Percentiles rank a stretch among this genome's conserved stretches.
phyloP scores from a whole-genome alignment of 2,329 filamentous ascomycete genomes.

The Exophiala viscosa region DNA sequence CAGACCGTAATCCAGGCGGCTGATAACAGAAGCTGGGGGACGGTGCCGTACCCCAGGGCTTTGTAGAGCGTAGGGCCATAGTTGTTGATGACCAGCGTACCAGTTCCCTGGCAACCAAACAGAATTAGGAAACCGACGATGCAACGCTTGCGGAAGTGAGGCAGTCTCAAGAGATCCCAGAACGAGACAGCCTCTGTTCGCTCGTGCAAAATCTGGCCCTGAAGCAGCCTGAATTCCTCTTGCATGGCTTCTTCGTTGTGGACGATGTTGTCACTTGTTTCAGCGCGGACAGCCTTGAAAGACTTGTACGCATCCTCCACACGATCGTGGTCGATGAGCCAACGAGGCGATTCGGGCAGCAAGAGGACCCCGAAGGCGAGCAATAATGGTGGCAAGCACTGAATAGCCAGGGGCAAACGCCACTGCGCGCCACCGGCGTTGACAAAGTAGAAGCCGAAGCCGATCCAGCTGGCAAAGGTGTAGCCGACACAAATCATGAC shows the following conservation, averaged over 20 bases:
- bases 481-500: conserved; percentile 17
- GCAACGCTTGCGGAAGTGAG: conserved; percentile 21
- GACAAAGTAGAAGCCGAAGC: conserved; percentile 20
- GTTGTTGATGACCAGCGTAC: conserved; percentile 15
- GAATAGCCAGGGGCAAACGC: conserved; percentile 21
- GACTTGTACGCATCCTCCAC: conserved; percentile 13
- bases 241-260: conserved; percentile 6
- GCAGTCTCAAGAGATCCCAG: conserved; percentile 15
- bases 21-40: conserved; percentile 3
- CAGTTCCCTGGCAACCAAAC: conserved; percentile 10
- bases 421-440: conserved; percentile 13
- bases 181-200: conserved; percentile 7
- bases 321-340: conserved; percentile 12
- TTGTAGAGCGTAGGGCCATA: conserved; percentile 11
- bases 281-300: conserved; percentile 12
- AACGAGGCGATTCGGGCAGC: conserved; percentile 31
- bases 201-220: conserved; percentile 13
- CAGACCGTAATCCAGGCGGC: conserved; percentile 13
- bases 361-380: conserved; percentile 40
- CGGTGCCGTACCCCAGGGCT: conserved; percentile 5
- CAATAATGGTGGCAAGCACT: conserved; percentile 16
- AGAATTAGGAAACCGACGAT: conserved; percentile 11
- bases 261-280: conserved; percentile 7
- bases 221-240: conserved; percentile 15
- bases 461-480: conserved; percentile 15